Base-by-base conservation (phyloP, 2,329 filamentous ascomycete genomes). In the Aspergillus nomiae region DNA sequence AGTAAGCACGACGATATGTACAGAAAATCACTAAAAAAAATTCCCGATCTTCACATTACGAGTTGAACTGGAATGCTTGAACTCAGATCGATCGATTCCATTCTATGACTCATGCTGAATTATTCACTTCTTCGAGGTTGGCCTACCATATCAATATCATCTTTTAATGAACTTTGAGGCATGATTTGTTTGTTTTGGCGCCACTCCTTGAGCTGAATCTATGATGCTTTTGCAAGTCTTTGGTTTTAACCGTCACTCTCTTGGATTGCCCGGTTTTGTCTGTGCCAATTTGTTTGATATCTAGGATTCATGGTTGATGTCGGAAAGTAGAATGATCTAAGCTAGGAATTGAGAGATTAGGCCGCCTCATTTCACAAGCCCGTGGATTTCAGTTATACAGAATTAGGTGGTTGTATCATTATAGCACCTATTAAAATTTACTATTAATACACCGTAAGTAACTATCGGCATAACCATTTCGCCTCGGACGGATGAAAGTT, bases 101-200 rank as follows among this genome's bases (percentile, higher is more conserved):
- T 68, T 67, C 60, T 66, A 61, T 66, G 71, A 62, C 62, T 68
- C 69, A 69, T 68, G 70, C 69, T 70, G 65, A 72, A 62, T 69
- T 58, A 61, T 71, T 70, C 73, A 70, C 70, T 75, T 78, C 77
- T 78, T 71, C 72, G 80, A 83, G 80, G 80, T 78, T 80, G 81
- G 82, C 79, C 79, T 75, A 76, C 73, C 61, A 69, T 80, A 70
- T 71, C 63, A 72, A 66, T 60, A 68, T 63, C 51, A 36, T 36
- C 54, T 63, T 73, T 74, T 72, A 70, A 71, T 71, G 41, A 61
- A 36, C 57, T 63, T 63, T 67, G 67, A 68, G 67, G 68, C 71
- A 66, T 65, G 62, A 65, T 70, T 72, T 71, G 62, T 38, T 62
- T 58, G 58, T 54, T 59, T 45, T 48, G 30, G 55, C 54, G 59